A percentile compares a stretch with the other conserved stretches of the same genome.
phyloP scores from a whole-genome alignment of 495 filamentous ascomycete species.

The Aeminium ludgeri region DNA sequence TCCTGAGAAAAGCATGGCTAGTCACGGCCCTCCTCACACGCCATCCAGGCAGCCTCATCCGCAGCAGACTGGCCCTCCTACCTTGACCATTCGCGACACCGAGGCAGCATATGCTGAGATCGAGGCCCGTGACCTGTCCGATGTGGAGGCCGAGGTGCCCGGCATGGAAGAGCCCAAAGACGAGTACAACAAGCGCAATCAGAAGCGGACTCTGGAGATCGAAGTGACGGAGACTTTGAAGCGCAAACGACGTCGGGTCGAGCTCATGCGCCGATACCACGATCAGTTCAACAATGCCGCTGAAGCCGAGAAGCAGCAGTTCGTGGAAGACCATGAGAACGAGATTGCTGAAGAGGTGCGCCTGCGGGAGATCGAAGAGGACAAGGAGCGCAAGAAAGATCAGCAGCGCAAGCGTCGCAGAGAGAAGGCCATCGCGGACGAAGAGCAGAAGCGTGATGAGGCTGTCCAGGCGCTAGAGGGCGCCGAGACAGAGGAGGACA shows the following conservation, averaged over 20 bases:
- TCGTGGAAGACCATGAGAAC: constrained; percentile 39
- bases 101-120: constrained; percentile 15
- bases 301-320: constrained; percentile 35
- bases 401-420: constrained; percentile 96
- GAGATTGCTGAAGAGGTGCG: constrained; percentile 73
- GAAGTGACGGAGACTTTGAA: constrained; percentile 39
- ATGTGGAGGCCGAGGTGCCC: constrained; percentile 7
- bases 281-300: constrained; percentile 38
- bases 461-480: constrained; percentile 58
- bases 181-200: constrained; percentile 1
- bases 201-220: constrained; percentile 32
- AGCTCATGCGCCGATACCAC: constrained; percentile 32
- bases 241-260: constrained; percentile 44
- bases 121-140: constrained; percentile 12
- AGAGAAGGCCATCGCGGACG: constrained; percentile 80
- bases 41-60: constrained; percentile 3
- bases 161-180: neutral
- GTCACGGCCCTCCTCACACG: neutral
- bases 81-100: constrained; percentile 13
- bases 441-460: constrained; percentile 69
- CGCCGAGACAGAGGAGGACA: constrained; percentile 63
- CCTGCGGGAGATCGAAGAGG: constrained; percentile 72
- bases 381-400: constrained; percentile 99
- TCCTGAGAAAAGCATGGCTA: too few species aligned
- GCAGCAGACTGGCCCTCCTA: constrained; percentile 26